phyloP scores from a whole-genome alignment of 306 rosid species.

The Fragaria iinumae region DNA sequence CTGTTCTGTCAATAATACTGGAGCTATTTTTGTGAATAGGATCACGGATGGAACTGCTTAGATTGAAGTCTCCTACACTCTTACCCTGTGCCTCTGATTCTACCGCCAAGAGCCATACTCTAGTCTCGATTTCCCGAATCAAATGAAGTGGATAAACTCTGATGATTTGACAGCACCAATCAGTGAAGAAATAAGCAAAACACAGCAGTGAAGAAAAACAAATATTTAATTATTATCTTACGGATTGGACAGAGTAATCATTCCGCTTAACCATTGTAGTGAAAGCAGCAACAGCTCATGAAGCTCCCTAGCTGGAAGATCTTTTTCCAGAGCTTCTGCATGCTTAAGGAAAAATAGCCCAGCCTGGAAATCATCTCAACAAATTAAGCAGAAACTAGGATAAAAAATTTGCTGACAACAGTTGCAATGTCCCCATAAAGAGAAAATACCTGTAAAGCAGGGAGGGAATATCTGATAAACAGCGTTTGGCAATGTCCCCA shows the following conservation, averaged over 20 bases:
- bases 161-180: constrained; percentile 36
- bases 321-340: constrained; percentile 95
- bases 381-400: constrained; percentile 17
- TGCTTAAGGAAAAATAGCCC: constrained; percentile 95
- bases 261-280: constrained; percentile 97
- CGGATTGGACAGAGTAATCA: constrained; percentile 77
- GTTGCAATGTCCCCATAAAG: constrained; percentile 22
- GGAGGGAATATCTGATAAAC: constrained; percentile 89
- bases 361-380: constrained; percentile 58
- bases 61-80: constrained; percentile 76
- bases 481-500: constrained; percentile 94
- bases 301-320: constrained; percentile 95
- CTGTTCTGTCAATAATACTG: constrained; percentile 86
- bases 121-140: constrained; percentile 95
- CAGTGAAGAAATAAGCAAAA: constrained; percentile 35
- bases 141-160: constrained; percentile 85
- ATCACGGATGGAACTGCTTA: constrained; percentile 54
- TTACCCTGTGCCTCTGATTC: constrained; percentile 88
- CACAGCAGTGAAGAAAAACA: constrained; percentile 18
- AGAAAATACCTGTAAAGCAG: constrained; percentile 74
- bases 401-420: constrained; percentile 16
- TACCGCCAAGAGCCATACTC: constrained; percentile 94
- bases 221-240: constrained; percentile 39
- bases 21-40: constrained; percentile 54
- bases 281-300: constrained; percentile 87